Base-by-base conservation (phyloP, 2,329 filamentous ascomycete species). In the Pseudohalonectria lignicola region DNA sequence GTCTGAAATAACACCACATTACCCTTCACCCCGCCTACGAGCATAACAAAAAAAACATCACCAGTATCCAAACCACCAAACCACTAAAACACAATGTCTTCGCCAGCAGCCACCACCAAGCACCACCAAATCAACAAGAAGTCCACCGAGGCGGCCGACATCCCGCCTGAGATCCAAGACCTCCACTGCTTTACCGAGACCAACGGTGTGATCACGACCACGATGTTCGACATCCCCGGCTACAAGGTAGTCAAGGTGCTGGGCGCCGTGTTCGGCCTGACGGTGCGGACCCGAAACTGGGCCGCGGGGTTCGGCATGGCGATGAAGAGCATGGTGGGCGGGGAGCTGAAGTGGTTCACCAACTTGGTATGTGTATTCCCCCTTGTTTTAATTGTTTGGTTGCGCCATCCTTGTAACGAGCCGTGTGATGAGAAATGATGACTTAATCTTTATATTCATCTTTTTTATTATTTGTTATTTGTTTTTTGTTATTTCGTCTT, bases 211-310 rank as follows among this genome's bases (percentile, higher is more conserved):
- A 69, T 79, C 45, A 77, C 72, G 1, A 70, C 71, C 0, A 79
- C 75, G 38, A 79, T 77, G 73, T 74, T 71, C 55, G 74, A 79
- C 49, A 56, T 79, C 17, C 74, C 74, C 1, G 74, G 74, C 7
- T 78, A 78, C 54, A 70, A 67, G 44, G 61, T 79, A 34, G 65
- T 69, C 28, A 63, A 62, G 38, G 68, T 76, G 1, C 65, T 79
- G 5, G 75, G 75, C 39, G 67, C 71, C 7, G 68, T 69, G 53
- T 49, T 59, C 50, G 47, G 65, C 53, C 42, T 66, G 31, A 55
- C 54, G 46, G 44, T 59, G 44, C 37, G 58, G 36, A 69, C 68
- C 13, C 69, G 74, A 35, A 79, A 79, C 57, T 67, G 69, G 53
- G 74, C 67, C 5, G 71, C 74, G 3, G 63, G 65, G 29, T 48